Conservation (phyloP, 129 eudicot genomes). For the Saposhnikovia divaricata region DNA sequence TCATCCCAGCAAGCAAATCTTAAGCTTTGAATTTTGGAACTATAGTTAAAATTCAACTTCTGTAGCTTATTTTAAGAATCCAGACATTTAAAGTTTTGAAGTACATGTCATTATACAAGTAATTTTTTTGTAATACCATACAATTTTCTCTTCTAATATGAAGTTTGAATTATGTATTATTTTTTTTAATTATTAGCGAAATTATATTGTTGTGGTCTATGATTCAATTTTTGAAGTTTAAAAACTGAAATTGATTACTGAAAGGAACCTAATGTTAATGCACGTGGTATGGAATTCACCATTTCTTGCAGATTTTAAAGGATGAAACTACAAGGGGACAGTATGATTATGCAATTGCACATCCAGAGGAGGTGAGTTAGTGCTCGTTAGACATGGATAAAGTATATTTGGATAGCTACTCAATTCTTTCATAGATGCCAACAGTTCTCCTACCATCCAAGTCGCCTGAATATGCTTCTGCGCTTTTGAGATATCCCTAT, state of each 20-base stretch:
- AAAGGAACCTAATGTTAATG: neutral
- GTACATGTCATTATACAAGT: neutral
- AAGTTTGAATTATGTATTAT: neutral
- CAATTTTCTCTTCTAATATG: neutral
- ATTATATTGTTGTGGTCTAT: neutral
- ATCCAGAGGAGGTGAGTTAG: slow-evolving; percentile 83
- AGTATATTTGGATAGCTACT: neutral
- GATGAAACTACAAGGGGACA: slow-evolving; percentile 88
- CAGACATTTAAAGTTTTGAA: neutral
- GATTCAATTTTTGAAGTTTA: neutral
- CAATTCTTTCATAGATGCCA: neutral
- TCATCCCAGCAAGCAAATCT: neutral
- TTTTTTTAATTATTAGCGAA: neutral
- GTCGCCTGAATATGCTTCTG: neutral
- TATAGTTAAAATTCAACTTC: neutral
- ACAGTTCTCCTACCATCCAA: neutral
- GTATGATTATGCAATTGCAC: slow-evolving; percentile 96
- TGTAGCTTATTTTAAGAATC: neutral
- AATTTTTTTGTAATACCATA: neutral
- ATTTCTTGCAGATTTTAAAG: slow-evolving; percentile 56
- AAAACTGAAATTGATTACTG: neutral
- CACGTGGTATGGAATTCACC: neutral
- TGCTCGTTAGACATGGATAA: slow-evolving; percentile 3
- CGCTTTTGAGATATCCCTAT: neutral
- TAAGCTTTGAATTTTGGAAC: neutral